Percentiles rank a stretch among this genome's conserved stretches.
Evolutionary conservation across 2,329 filamentous ascomycete genomes (phyloP).

Genomic region (Cryphonectria carpinicola): DNA sequence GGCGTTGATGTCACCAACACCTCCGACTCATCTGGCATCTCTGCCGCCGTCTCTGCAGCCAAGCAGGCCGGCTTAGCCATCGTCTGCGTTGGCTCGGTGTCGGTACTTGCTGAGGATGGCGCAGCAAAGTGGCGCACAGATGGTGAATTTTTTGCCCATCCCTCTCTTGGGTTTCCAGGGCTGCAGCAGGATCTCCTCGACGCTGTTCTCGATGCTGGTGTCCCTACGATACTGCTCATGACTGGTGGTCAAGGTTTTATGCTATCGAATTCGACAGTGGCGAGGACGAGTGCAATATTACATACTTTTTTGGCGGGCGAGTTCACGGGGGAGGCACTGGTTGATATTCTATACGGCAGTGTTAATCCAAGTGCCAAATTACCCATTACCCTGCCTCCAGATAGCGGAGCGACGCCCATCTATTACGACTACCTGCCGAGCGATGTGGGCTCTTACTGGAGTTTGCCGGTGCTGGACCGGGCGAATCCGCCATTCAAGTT

Average conservation of each 20-base stretch:
- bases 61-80: constrained; percentile 37
- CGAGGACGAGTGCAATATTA: constrained; percentile 57
- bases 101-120: constrained; percentile 33
- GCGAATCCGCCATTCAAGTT: constrained; percentile 55
- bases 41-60: constrained; percentile 35
- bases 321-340: constrained; percentile 65
- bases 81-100: constrained; percentile 38
- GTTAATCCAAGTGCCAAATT: constrained; percentile 56
- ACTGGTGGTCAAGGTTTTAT: constrained; percentile 40
- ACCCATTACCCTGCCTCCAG: constrained; percentile 52
- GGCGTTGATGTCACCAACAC: constrained; percentile 29
- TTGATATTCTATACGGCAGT: constrained; percentile 65
- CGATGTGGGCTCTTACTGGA: constrained; percentile 59
- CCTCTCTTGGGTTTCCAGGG: constrained; percentile 38
- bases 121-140: constrained; percentile 40
- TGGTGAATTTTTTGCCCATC: constrained; percentile 39
- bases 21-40: constrained; percentile 34
- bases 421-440: constrained; percentile 69
- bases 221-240: constrained; percentile 38
- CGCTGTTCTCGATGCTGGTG: constrained; percentile 37
- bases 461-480: constrained; percentile 40
- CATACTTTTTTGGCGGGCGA: constrained; percentile 67
- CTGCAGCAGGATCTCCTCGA: constrained; percentile 42
- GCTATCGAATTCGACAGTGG: constrained; percentile 35
- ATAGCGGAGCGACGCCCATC: constrained; percentile 53